These are phyloP conservation scores for Chloroidium sp. DNA, from an alignment of 163 green algal species.

Conservation along the genomic window DNA sequence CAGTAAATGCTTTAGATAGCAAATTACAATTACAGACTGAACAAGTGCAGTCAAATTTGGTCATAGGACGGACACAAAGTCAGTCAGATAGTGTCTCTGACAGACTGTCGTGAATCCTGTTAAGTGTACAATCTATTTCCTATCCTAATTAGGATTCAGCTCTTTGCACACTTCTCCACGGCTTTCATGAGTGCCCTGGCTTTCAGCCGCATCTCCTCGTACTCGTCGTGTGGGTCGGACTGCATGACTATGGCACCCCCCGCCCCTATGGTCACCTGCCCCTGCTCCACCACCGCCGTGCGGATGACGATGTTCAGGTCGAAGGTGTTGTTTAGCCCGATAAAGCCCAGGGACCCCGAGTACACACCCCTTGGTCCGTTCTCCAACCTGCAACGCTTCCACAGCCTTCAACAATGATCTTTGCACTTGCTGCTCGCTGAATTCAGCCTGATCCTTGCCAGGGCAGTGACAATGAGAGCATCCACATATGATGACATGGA, in stretches of 20 bases:
- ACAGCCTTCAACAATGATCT: too few relatives aligned
- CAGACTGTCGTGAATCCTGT: too few relatives aligned
- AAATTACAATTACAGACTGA: too few relatives aligned
- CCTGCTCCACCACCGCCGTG: slow-evolving; percentile 62
- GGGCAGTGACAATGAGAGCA: too few relatives aligned
- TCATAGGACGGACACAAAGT: too few relatives aligned
- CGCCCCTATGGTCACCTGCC: slow-evolving; percentile 69
- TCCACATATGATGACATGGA: too few relatives aligned
- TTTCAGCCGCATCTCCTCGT: slow-evolving; percentile 94
- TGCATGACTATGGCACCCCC: slow-evolving; percentile 83
- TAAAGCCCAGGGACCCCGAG: slow-evolving; percentile 84
- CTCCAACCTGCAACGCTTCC: slow-evolving; percentile 52
- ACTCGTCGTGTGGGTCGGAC: slow-evolving; percentile 59
- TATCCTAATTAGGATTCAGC: background rate
- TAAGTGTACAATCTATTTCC: too few relatives aligned
- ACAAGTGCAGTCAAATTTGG: too few relatives aligned
- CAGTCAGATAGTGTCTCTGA: too few relatives aligned
- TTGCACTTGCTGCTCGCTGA: too few relatives aligned
- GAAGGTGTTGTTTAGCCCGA: slow-evolving; percentile 82
- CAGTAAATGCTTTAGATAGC: too few relatives aligned
- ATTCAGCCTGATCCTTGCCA: too few relatives aligned
- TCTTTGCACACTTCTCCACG: slow-evolving; percentile 30
- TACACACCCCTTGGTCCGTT: slow-evolving; percentile 75
- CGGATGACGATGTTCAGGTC: slow-evolving; percentile 99
- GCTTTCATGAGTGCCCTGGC: slow-evolving; percentile 56